Evolutionary conservation across 129 eudicot genomes (phyloP), one percentile per base, ranked within the genome.

Genomic region (Flaveria linearis): DNA sequence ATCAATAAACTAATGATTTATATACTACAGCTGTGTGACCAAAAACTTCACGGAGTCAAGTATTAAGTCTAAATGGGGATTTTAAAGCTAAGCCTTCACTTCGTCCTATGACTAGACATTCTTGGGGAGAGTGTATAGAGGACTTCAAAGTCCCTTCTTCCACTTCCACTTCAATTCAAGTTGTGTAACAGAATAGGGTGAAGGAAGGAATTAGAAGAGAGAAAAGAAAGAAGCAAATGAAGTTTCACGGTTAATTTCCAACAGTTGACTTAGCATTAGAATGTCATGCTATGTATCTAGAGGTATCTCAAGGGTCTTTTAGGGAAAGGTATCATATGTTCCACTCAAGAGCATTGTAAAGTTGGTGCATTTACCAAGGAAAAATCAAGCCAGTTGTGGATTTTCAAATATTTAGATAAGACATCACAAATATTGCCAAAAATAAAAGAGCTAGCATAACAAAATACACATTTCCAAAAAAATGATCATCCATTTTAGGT

Each of bases 201-300:
- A 25, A 60, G 9, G 66, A 60, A 12, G 17, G 66, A 60, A 26
- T 60, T 23, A 22, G 20, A 67, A 66, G 18, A 41, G 8, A 41
- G 41, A 36, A 39, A 66, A 10, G 16, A 66, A 66, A 66, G 9
- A 51, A 66, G 71, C 71, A 66, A 17, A 26, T 65, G 71, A 66
- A 22, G 66, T 11, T 16, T 60, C 17, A 60, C 66, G 11, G 10
- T 61, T 26, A 28, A 61, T 41, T 55, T 55, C 26, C 26, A 4
- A 5, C 55, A 50, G 18, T 50, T 50, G 55, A 55, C 11, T 61
- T 61, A 26, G 12, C 41, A 61, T 14, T 61, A 61, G 41, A 61
- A 33, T 61, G 67, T 15, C 67, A 61, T 61, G 67, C 41, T 61
- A 8, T 61, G 67, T 11, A 58, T 58, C 33, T 61, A 23, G 67